Evolutionary conservation across 345 rosid species (phyloP).

Genomic region (Citrus unshiu): DNA sequence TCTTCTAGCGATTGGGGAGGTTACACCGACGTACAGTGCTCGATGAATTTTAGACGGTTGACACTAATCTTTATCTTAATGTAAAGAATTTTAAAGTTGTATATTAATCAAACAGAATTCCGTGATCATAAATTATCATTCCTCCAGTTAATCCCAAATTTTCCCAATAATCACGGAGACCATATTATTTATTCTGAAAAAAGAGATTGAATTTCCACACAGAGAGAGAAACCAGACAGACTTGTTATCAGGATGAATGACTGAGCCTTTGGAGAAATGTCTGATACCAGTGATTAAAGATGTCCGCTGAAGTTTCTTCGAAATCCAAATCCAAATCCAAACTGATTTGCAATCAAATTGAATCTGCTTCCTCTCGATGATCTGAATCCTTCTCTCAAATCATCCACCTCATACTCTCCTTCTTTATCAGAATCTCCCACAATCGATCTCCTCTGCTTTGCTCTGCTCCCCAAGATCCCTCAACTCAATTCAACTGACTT

Average conservation of each 20-base stretch:
- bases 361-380: conserved; percentile 47
- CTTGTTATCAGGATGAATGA: conserved; percentile 85
- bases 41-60: no score
- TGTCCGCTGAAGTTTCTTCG: conserved; percentile 35
- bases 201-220: neutral
- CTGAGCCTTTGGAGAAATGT: conserved; percentile 47
- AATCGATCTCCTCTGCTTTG: neutral
- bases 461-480: neutral
- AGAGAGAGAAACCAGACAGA: conserved; percentile 6
- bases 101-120: no score
- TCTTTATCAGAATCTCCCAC: neutral
- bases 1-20: no score
- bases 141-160: no score
- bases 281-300: conserved; percentile 44
- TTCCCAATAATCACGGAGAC: neutral
- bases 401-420: conserved; percentile 33
- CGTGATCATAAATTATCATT: no score
- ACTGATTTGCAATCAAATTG: conserved; percentile 39
- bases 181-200: neutral
- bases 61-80: no score
- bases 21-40: no score
- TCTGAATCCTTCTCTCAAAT: conserved; percentile 35
- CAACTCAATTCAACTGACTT: no score
- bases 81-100: no score
- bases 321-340: conserved; percentile 32